Conservation (phyloP, 2,329 filamentous ascomycete species). For the Aspergillus sergii region DNA sequence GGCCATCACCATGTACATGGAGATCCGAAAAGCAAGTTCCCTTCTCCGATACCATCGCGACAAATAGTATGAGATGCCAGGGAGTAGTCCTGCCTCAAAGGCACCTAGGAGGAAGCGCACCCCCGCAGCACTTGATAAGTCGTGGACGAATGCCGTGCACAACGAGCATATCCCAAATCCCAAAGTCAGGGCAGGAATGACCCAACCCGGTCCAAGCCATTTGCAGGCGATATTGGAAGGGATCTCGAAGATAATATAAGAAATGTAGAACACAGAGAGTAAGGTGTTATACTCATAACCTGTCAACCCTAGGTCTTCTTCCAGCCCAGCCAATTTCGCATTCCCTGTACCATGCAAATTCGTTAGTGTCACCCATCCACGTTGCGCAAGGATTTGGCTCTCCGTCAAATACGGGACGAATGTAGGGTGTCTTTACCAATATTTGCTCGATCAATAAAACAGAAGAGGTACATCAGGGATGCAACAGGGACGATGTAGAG, state of each 20-base stretch:
- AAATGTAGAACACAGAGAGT: constrained; percentile 70
- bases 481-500: constrained; percentile 65
- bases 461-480: constrained; percentile 68
- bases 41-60: constrained; percentile 71
- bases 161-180: constrained; percentile 67
- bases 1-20: constrained; percentile 71
- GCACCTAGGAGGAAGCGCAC: constrained; percentile 69
- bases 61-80: constrained; percentile 74
- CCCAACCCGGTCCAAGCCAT: constrained; percentile 70
- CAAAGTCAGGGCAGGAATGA: constrained; percentile 64
- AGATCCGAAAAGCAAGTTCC: constrained; percentile 68
- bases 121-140: constrained; percentile 55
- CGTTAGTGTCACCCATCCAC: neutral
- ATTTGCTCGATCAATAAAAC: constrained; percentile 75
- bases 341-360: constrained; percentile 55
- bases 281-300: constrained; percentile 71
- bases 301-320: constrained; percentile 60
- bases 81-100: constrained; percentile 74
- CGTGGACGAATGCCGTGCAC: constrained; percentile 66
- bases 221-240: constrained; percentile 71
- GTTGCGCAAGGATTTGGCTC: neutral
- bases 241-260: constrained; percentile 73
- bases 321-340: constrained; percentile 66
- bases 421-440: constrained; percentile 54
- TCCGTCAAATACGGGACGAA: too few species aligned